A percentile compares a stretch with the other conserved stretches of the same genome.
These are phyloP conservation scores for Rubroshorea leprosula DNA, from an alignment of 345 rosid species.

Conservation along the genomic window DNA sequence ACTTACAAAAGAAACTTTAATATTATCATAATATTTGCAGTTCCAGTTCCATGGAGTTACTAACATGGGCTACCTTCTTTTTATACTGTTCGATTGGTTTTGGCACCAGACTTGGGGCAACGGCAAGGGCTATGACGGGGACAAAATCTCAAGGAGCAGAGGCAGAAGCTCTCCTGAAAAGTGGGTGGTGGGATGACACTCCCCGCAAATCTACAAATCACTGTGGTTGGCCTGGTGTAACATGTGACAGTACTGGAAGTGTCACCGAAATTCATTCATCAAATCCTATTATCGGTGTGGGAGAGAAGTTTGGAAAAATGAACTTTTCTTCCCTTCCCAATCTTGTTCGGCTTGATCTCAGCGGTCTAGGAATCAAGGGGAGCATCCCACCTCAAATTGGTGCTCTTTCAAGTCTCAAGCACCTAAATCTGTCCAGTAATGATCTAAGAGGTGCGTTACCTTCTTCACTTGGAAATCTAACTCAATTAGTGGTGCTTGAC, in stretches of 20 bases:
- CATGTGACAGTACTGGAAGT: conserved; percentile 2
- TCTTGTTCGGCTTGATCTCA: background rate
- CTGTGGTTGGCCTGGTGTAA: conserved; percentile 9
- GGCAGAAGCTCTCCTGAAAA: background rate
- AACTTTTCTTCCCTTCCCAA: conserved; percentile 16
- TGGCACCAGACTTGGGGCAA: too few relatives aligned
- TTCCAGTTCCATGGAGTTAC: too few relatives aligned
- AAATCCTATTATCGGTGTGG: too few relatives aligned
- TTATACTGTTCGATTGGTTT: too few relatives aligned
- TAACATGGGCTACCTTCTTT: too few relatives aligned
- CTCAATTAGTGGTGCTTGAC: too few relatives aligned
- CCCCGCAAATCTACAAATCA: background rate
- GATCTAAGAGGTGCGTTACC: background rate
- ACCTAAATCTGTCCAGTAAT: background rate
- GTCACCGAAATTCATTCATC: background rate
- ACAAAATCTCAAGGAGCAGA: too few relatives aligned
- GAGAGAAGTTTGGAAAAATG: background rate
- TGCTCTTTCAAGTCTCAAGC: background rate
- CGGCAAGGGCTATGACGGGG: too few relatives aligned
- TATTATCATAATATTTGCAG: too few relatives aligned
- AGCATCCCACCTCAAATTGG: conserved; percentile 9
- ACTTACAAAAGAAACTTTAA: too few relatives aligned
- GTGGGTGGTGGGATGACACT: background rate
- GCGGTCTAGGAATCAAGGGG: background rate
- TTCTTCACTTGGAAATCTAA: too few relatives aligned